Base-by-base conservation (phyloP, 2,329 filamentous ascomycete species). In the Fusarium acutatum region DNA sequence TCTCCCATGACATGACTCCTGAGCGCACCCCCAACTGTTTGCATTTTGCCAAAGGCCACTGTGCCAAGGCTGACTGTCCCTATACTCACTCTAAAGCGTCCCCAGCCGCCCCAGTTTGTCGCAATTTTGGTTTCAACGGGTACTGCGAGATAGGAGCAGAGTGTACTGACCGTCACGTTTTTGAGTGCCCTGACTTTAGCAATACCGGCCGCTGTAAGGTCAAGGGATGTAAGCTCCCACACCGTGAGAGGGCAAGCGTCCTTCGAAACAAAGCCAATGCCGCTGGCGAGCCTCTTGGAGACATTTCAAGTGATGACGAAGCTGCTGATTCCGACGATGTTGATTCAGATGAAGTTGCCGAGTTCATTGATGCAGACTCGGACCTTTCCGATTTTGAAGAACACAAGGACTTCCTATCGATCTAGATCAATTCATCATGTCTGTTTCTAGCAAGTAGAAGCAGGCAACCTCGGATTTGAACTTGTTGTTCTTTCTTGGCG, bases 131-230 rank as follows among this genome's bases (percentile, higher is more conserved):
- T 34, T 90, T 91, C 60, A 89, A 95, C 79, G 96, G 96, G 60
- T 98, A 95, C 83, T 98, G 96, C 85, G 91, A 93, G 70, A 93
- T 93, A 81, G 96, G 96, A 69, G 88, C 88, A 63, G 83, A 87
- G 62, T 98, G 96, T 83, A 83, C 89, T 68, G 91, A 96, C 73
- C 92, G 95, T 69, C 96, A 99, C 85, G 92, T 96, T 65, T 92
- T 93, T 83, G 96, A 98, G 83, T 98, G 96, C 83, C 96, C 96
- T 71, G 93, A 97, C 81, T 98, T 97, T 86, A 94, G 94, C 88
- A 97, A 97, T 84, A 94, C 90, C 69, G 96, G 96, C 78, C 86
- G 87, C 71, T 99, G 96, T 89, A 91, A 91, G 81, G 91, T 89
- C 81, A 91, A 92, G 83, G 91, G 92, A 75, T 98, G 96, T 86